A percentile compares a stretch with the other conserved stretches of the same genome.
Conservation (phyloP, 2,329 filamentous ascomycete species). For the Talaromyces sp. region DNA sequence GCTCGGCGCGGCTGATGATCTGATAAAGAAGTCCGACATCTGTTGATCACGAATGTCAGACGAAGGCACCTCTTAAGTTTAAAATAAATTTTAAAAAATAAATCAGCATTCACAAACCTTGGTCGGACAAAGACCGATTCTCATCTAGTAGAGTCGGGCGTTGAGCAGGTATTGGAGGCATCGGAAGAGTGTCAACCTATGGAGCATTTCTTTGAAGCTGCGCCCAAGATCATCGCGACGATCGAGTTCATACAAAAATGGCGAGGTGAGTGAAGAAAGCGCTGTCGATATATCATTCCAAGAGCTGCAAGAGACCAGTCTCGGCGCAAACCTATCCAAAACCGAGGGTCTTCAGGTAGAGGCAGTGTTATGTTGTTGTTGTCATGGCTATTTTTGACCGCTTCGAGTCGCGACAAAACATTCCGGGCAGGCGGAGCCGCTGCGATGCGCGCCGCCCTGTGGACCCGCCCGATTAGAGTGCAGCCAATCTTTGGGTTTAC, state of each 20-base stretch:
- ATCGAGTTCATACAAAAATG: constrained; percentile 13
- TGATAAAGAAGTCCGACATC: constrained; percentile 76
- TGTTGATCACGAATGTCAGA: constrained; percentile 29
- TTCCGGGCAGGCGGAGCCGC: background rate
- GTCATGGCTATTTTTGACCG: background rate
- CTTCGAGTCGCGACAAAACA: background rate
- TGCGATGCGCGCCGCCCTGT: background rate
- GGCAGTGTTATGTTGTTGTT: background rate
- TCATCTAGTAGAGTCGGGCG: constrained; percentile 38
- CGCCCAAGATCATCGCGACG: constrained; percentile 35
- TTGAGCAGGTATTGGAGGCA: constrained; percentile 45
- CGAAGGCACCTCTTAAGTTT: background rate
- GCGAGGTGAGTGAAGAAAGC: background rate
- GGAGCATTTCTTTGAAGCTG: constrained; percentile 39
- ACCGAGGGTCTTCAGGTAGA: background rate
- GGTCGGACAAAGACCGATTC: constrained; percentile 52
- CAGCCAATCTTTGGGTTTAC: background rate
- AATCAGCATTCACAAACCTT: constrained; percentile 43
- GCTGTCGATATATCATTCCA: background rate
- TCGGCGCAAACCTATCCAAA: background rate
- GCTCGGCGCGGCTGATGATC: constrained; percentile 68
- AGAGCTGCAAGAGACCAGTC: background rate
- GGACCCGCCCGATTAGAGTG: background rate
- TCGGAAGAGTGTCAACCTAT: constrained; percentile 45
- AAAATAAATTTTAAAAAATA: background rate